phyloP scores from a whole-genome alignment of 208 protist genomes.

The Angomonas deanei region DNA sequence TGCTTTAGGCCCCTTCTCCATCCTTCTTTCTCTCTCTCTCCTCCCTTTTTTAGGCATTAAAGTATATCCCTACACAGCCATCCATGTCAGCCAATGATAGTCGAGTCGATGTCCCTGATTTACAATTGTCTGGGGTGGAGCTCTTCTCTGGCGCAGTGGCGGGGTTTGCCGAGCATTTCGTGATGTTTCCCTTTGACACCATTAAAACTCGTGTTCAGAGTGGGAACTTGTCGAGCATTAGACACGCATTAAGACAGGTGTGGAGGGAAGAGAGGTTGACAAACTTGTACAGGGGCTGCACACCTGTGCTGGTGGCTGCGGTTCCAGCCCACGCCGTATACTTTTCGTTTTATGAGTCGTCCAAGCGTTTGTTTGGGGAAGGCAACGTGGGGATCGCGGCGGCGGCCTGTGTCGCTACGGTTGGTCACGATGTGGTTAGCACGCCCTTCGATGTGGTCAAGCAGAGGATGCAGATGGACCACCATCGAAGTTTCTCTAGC shows the following conservation, averaged over 20 bases:
- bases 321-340: slow-evolving; percentile 90
- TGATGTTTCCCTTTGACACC: slow-evolving; percentile 94
- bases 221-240: slow-evolving; percentile 23
- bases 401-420: slow-evolving; percentile 58
- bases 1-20: neutral
- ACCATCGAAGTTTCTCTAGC: slow-evolving; percentile 30
- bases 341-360: slow-evolving; percentile 89
- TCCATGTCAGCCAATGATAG: no score
- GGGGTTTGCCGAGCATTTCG: slow-evolving; percentile 88
- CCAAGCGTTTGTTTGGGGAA: slow-evolving; percentile 66
- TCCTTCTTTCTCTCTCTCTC: slow-evolving; percentile 1
- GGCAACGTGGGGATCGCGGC: slow-evolving; percentile 37
- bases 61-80: neutral
- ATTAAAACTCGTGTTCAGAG: slow-evolving; percentile 90
- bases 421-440: slow-evolving; percentile 87
- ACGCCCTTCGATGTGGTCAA: slow-evolving; percentile 94
- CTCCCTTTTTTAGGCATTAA: slow-evolving; percentile 10
- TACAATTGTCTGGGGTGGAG: slow-evolving; percentile 43
- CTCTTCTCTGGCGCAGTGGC: slow-evolving; percentile 75
- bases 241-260: slow-evolving; percentile 22
- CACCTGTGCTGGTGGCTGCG: slow-evolving; percentile 75
- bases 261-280: slow-evolving; percentile 46
- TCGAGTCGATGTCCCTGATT: no score
- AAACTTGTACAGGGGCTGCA: slow-evolving; percentile 79
- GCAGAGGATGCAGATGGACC: slow-evolving; percentile 92